Conservation (phyloP, 768 basidiomycete species). For the Russula griseocarnosa region DNA sequence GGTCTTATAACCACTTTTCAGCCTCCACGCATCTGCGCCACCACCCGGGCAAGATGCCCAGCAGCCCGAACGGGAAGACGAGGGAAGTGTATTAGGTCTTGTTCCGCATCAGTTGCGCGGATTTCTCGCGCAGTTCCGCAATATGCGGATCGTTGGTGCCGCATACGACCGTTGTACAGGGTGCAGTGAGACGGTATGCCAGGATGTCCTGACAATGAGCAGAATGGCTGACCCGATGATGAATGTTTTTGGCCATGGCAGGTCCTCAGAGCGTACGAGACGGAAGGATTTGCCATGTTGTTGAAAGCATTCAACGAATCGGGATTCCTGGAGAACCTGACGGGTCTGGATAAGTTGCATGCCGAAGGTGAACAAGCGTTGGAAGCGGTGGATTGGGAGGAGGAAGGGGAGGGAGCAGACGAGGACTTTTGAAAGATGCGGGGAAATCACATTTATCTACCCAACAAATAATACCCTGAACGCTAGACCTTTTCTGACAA, state of each 20-base stretch:
- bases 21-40: constrained; percentile 67
- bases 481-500: background rate
- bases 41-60: constrained; percentile 40
- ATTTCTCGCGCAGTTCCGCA: constrained; percentile 82
- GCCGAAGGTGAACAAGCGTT: constrained; percentile 49
- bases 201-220: background rate
- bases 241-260: constrained; percentile 32
- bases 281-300: constrained; percentile 76
- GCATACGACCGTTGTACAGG: constrained; percentile 89
- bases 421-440: constrained; percentile 30
- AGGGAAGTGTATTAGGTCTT: constrained; percentile 64
- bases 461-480: background rate
- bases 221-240: background rate
- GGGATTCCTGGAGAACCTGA: constrained; percentile 61
- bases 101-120: constrained; percentile 96
- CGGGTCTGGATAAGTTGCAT: constrained; percentile 54
- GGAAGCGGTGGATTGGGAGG: constrained; percentile 49
- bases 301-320: constrained; percentile 80
- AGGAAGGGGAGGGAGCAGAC: constrained; percentile 40
- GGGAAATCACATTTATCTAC: background rate
- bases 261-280: constrained; percentile 80
- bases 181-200: constrained; percentile 72
- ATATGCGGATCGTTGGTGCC: constrained; percentile 76
- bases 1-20: constrained; percentile 29
- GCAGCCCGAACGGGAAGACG: constrained; percentile 18